phyloP scores from a whole-genome alignment of 2,329 filamentous ascomycete genomes.

The Dactylellina sp. region DNA sequence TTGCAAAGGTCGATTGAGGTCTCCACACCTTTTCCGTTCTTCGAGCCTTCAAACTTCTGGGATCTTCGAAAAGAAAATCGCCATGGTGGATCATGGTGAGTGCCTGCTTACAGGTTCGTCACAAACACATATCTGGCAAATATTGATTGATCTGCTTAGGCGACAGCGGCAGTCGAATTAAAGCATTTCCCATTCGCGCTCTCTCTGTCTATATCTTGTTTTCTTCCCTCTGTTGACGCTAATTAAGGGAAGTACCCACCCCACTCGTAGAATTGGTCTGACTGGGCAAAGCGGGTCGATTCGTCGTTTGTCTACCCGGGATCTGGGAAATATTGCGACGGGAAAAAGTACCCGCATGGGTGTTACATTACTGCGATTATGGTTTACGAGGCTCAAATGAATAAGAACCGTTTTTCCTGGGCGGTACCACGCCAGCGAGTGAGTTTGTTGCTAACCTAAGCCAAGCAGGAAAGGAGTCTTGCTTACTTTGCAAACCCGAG shows the following conservation, averaged over 20 bases:
- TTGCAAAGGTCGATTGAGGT: constrained; percentile 20
- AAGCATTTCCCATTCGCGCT: constrained; percentile 26
- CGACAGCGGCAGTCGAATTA: constrained; percentile 23
- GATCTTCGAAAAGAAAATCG: constrained; percentile 14
- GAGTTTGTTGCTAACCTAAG: constrained; percentile 46
- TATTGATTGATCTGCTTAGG: constrained; percentile 34
- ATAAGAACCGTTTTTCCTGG: constrained; percentile 34
- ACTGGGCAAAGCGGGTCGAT: constrained; percentile 10
- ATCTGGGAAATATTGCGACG: constrained; percentile 45
- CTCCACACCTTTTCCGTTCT: constrained; percentile 12
- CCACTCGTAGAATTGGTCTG: constrained; percentile 14
- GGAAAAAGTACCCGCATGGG: constrained; percentile 49
- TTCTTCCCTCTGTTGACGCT: constrained; percentile 26
- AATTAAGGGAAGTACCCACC: constrained; percentile 10
- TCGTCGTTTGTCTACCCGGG: constrained; percentile 5
- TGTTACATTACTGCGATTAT: constrained; percentile 22
- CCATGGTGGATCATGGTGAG: constrained; percentile 15
- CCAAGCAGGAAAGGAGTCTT: constrained; percentile 49
- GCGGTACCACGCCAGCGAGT: constrained; percentile 29
- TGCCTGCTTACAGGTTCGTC: constrained; percentile 36
- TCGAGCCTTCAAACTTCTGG: constrained; percentile 17
- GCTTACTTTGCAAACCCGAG: constrained; percentile 55
- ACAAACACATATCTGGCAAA: constrained; percentile 8
- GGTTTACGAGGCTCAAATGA: constrained; percentile 48
- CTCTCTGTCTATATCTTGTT: constrained; percentile 25